These are phyloP conservation scores for Fraxinus sp. DNA, from an alignment of 305 asterid species.

Conservation along the genomic window DNA sequence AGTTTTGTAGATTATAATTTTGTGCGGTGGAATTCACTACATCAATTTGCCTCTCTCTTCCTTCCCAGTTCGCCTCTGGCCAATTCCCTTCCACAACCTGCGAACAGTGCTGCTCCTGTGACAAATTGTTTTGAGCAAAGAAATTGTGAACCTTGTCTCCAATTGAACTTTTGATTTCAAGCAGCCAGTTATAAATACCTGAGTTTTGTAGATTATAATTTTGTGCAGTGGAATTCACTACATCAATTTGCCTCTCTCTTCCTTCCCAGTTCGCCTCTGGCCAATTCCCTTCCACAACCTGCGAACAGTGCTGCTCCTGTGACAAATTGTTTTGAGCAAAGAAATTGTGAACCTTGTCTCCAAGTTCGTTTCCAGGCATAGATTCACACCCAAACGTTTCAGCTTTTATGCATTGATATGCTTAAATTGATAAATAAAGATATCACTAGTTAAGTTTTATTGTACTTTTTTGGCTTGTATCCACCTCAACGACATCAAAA, in stretches of 20 bases:
- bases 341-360: slow-evolving; percentile 96
- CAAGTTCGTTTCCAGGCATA: slow-evolving; percentile 97
- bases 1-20: slow-evolving; percentile 44
- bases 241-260: slow-evolving; percentile 50
- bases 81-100: slow-evolving; percentile 57
- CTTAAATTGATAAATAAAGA: slow-evolving; percentile 18
- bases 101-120: slow-evolving; percentile 62
- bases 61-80: slow-evolving; percentile 63
- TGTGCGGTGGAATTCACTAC: slow-evolving; percentile 39
- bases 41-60: slow-evolving; percentile 54
- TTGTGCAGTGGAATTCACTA: slow-evolving; percentile 40
- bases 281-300: slow-evolving; percentile 58
- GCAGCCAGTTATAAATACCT: slow-evolving; percentile 40
- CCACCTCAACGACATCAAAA: slow-evolving; percentile 19
- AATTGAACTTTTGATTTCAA: slow-evolving; percentile 7
- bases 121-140: slow-evolving; percentile 72
- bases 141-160: slow-evolving; percentile 98
- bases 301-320: slow-evolving; percentile 64
- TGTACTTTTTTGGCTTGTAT: slow-evolving; percentile 15
- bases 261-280: slow-evolving; percentile 63
- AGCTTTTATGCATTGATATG: slow-evolving; percentile 18
- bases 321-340: slow-evolving; percentile 72
- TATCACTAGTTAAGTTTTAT: slow-evolving; percentile 8
- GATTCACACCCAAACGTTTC: slow-evolving; percentile 42
- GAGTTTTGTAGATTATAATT: slow-evolving; percentile 47